These are phyloP conservation scores for Neonectria coccinea DNA, from an alignment of 2,329 filamentous ascomycete species.

Conservation along the genomic window DNA sequence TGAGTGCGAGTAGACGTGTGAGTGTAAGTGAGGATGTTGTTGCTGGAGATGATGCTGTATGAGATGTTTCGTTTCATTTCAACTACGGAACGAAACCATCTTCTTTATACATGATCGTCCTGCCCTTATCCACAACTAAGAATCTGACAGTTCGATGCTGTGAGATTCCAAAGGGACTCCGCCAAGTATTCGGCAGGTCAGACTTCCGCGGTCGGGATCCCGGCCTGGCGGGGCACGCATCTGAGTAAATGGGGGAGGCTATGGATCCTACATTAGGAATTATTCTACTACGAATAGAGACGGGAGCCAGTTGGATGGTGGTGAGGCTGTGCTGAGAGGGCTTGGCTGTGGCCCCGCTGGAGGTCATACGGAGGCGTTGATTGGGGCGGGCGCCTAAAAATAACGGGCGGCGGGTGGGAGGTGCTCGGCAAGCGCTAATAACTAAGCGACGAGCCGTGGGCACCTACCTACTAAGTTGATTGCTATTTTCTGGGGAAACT, in stretches of 20 bases:
- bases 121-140: constrained; percentile 11
- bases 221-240: constrained; percentile 10
- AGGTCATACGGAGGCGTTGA: neutral
- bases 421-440: constrained; percentile 22
- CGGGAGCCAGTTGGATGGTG: neutral
- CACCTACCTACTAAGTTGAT: no score
- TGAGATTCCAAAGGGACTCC: constrained; percentile 13
- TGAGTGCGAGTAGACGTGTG: neutral
- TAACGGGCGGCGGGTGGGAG: constrained; percentile 6
- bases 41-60: constrained; percentile 24
- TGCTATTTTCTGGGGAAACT: neutral
- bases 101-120: constrained; percentile 40
- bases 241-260: neutral
- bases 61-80: constrained; percentile 36
- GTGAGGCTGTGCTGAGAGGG: constrained; percentile 5
- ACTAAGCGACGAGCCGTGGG: constrained; percentile 19
- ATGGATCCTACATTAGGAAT: neutral
- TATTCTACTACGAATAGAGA: neutral
- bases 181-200: constrained; percentile 13
- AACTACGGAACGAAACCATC: constrained; percentile 28
- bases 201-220: constrained; percentile 18
- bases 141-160: constrained; percentile 10
- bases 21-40: neutral
- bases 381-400: constrained; percentile 21
- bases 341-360: neutral